Base-by-base conservation (phyloP, 345 rosid species). In the Arabidopsis thaliana region DNA sequence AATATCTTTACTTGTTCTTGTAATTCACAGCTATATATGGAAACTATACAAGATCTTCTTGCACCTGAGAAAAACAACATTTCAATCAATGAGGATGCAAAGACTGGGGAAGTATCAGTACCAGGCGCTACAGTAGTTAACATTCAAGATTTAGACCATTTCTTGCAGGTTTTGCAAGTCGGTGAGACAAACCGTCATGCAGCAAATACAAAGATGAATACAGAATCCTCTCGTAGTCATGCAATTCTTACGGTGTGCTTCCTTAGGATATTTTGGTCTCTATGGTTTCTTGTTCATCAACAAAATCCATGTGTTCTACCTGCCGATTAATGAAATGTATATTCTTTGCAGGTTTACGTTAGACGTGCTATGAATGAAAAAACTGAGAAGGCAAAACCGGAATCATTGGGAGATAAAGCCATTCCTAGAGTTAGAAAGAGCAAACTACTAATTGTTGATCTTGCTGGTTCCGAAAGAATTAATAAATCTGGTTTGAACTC, bases 191-290 rank as follows among this genome's bases (percentile, higher is more conserved):
- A 94, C 79, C 97, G 96, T 8, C 84, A 85, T 83, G 89, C 91
- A 5, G 94, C 98, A 24, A 91, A 91, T 69, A 94, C 98, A 71
- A 94, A 86, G 82, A 85, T 85, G 74, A 91, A 94, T 80, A 87
- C 97, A 13, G 98, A 94, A 84, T 94, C 98, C 77, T 94, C 98
- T 22, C 96, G 97, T 55, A 94, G 98, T 79, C 98, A 94, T 80
- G 96, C 98, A 50, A 87, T 94, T 86, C 88, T 94, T 58, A 84
- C 83, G 91, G 98, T 89, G 76, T 58, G 86, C 40, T 69, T 70
- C 50, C 37, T 13, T 32, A 41, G 56, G 56, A 52, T 48, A 9
- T 53, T 65, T 79, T 14, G 10, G 10, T 42, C 67, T 57, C 36
- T 71, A 28, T 64, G 7, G 70, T 38, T 64, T 78, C 50, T 65